A percentile compares a stretch with the other conserved stretches of the same genome.
phyloP scores from a whole-genome alignment of 2,329 filamentous ascomycete species.

The Diplodia seriata region DNA sequence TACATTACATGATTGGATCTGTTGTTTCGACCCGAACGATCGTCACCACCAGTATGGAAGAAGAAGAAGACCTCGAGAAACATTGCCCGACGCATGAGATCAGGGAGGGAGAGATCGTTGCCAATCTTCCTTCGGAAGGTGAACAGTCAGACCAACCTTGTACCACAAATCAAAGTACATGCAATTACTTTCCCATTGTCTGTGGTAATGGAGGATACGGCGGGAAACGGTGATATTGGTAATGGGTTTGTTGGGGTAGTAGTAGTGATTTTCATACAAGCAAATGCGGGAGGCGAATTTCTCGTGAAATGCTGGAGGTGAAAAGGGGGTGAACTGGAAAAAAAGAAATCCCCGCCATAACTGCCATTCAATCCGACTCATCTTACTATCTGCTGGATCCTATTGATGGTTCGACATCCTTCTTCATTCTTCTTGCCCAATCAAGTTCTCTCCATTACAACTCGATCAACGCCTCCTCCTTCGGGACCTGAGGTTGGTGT shows the following conservation, averaged over 20 bases:
- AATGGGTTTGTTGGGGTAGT: neutral
- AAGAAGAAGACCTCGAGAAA: too few relatives aligned
- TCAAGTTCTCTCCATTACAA: slow-evolving; percentile 56
- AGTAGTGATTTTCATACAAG: neutral
- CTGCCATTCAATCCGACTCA: neutral
- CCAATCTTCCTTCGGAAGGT: neutral
- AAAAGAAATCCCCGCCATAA: neutral
- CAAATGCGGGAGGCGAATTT: neutral
- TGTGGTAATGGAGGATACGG: neutral
- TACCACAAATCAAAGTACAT: neutral
- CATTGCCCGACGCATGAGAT: too few relatives aligned
- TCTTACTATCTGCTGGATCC: neutral
- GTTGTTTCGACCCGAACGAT: too few relatives aligned
- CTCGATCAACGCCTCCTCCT: slow-evolving; percentile 83
- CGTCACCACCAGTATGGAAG: too few relatives aligned
- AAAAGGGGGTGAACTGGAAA: neutral
- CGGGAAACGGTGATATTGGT: neutral
- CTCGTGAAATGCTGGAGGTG: neutral
- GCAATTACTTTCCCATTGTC: slow-evolving; percentile 1
- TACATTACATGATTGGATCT: neutral
- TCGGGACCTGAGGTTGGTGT: slow-evolving; percentile 57
- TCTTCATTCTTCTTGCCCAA: neutral
- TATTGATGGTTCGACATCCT: neutral
- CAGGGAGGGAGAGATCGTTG: neutral
- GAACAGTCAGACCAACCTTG: neutral